phyloP scores from a whole-genome alignment of 441 rosid genomes.

The Erodium chrysanthum region DNA sequence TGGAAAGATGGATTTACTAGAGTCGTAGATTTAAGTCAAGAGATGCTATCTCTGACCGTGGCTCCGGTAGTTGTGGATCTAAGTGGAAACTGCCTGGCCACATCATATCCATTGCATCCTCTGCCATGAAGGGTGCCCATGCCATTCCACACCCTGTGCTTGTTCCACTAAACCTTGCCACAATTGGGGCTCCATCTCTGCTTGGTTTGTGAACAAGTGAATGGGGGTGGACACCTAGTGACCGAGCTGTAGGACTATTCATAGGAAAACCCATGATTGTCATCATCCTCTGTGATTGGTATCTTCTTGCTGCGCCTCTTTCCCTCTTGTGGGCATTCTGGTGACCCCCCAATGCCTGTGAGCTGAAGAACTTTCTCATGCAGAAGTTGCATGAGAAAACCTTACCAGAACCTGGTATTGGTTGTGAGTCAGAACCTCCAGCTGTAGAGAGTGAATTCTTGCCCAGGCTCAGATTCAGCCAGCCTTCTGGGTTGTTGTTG shows the following conservation, averaged over 20 bases:
- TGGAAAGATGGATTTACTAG: slow-evolving; percentile 22
- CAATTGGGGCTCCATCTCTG: slow-evolving; percentile 34
- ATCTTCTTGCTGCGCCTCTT: slow-evolving; percentile 58
- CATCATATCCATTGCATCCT: slow-evolving; percentile 33
- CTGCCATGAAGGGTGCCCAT: slow-evolving; percentile 24
- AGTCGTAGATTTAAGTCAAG: slow-evolving; percentile 66
- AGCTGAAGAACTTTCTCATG: slow-evolving; percentile 64
- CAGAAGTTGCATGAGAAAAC: slow-evolving; percentile 65
- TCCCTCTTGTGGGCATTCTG: slow-evolving; percentile 79
- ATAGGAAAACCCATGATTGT: slow-evolving; percentile 36
- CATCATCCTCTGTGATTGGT: slow-evolving; percentile 55
- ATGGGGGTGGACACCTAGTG: slow-evolving; percentile 54
- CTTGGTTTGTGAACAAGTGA: slow-evolving; percentile 43
- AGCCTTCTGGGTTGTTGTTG: slow-evolving; percentile 29
- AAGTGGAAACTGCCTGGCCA: slow-evolving; percentile 75
- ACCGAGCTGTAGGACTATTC: slow-evolving; percentile 28
- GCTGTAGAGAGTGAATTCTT: slow-evolving; percentile 17
- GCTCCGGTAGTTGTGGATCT: slow-evolving; percentile 32
- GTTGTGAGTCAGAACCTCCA: no score
- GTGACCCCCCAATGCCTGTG: slow-evolving; percentile 76
- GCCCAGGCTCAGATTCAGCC: slow-evolving; percentile 59
- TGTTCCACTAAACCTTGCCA: slow-evolving; percentile 29
- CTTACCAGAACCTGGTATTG: slow-evolving; percentile 31
- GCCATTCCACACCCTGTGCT: slow-evolving; percentile 25
- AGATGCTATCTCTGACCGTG: slow-evolving; percentile 31